Base-by-base conservation (phyloP, 257 asterid species). In the Gentiana straminea region DNA sequence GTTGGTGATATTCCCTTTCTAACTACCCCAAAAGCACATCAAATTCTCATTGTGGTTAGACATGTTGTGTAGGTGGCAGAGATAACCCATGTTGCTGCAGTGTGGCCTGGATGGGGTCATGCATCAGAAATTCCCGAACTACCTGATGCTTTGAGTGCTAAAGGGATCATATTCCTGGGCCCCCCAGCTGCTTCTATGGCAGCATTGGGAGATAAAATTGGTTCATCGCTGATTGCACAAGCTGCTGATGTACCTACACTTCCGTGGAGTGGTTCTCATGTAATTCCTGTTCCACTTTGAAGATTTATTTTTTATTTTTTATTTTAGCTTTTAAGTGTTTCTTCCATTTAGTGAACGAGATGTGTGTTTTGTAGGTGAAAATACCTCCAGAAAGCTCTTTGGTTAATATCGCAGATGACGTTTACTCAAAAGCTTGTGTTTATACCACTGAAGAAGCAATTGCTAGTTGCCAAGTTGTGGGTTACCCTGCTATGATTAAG, bases 21-120 rank as follows among this genome's bases (percentile, higher is more conserved):
- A 41, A 10, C 10, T 41, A 41, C 46, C 4, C 46, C 46, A 2
- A 41, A 41, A 41, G 46, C 46, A 41, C 9, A 4, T 41, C 46
- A 5, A 41, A 41, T 7, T 10, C 9, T 41, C 8, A n/a, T 50
- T 36, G 4, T 46, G 37, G 35, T 44, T 64, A 0, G 1, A 24
- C 33, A 59, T 64, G 55, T 75, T 65, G 54, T 58, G 63, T 73
- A 92, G 99, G 85, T 85, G 91, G 99, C 99, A 48, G 99, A 92
- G 92, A 81, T 83, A 69, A 92, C 99, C 33, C 95, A 56, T 56
- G 97, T 92, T 3, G 95, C 85, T 79, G 99, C 99, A 46, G 99
- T 92, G 64, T 92, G 99, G 99, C 99, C 99, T 78, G 99, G 99
- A 63, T 92, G 99, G 99, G 99, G 99, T 64, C 99, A 92, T 71